Evolutionary conservation across 2,329 filamentous ascomycete genomes (phyloP).

Genomic region (Botrytis fabae): DNA sequence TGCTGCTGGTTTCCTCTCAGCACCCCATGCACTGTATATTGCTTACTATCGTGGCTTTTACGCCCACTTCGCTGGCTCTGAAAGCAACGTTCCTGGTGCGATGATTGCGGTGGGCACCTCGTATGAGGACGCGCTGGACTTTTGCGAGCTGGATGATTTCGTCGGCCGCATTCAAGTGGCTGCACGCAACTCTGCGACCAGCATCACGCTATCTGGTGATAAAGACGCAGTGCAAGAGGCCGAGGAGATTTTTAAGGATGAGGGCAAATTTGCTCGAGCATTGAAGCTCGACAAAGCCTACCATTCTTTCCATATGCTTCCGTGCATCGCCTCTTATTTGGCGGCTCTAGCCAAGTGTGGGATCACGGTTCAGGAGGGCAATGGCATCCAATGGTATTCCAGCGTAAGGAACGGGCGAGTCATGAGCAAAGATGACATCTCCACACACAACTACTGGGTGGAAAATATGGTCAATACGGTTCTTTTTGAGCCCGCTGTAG

Average conservation of each 20-base stretch:
- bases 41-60: slow-evolving; percentile 28
- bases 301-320: slow-evolving; percentile 32
- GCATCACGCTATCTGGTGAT: slow-evolving; percentile 36
- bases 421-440: not conserved
- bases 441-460: slow-evolving; percentile 30
- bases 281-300: slow-evolving; percentile 34
- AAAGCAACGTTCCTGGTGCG: slow-evolving; percentile 25
- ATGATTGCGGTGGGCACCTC: slow-evolving; percentile 36
- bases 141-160: slow-evolving; percentile 21
- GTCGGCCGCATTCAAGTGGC: slow-evolving; percentile 34
- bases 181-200: slow-evolving; percentile 31
- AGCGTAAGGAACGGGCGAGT: slow-evolving; percentile 24
- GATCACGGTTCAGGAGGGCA: slow-evolving; percentile 11
- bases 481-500: slow-evolving; percentile 45
- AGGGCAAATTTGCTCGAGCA: slow-evolving; percentile 25
- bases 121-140: slow-evolving; percentile 28
- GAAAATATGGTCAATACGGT: slow-evolving; percentile 47
- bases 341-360: not conserved
- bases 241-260: slow-evolving; percentile 24
- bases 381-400: slow-evolving; percentile 40
- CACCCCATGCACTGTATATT: slow-evolving; percentile 38
- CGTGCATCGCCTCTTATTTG: slow-evolving; percentile 16
- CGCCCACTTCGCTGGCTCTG: slow-evolving; percentile 24
- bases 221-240: slow-evolving; percentile 25
- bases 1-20: slow-evolving; percentile 41